Evolutionary conservation across 2,329 filamentous ascomycete species (phyloP).

Genomic region (Zarea fungicola): DNA sequence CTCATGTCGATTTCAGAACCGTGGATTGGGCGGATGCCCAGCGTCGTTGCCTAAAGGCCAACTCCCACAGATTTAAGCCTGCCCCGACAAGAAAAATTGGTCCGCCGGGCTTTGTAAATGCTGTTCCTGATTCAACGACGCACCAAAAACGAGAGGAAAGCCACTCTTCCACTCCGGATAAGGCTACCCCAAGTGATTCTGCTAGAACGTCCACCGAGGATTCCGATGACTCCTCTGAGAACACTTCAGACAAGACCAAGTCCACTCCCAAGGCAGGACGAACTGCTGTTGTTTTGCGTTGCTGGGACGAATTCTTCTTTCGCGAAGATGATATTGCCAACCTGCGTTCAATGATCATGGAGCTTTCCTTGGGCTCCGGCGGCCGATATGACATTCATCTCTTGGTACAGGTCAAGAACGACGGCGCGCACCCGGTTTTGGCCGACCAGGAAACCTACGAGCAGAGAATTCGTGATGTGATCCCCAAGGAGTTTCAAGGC

Average conservation of each 20-base stretch:
- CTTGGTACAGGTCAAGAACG: constrained; percentile 76
- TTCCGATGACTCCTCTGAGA: background rate
- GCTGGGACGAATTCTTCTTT: constrained; percentile 77
- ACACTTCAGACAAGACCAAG: constrained; percentile 16
- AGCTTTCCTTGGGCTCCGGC: constrained; percentile 73
- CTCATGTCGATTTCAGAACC: constrained; percentile 70
- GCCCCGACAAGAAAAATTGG: constrained; percentile 34
- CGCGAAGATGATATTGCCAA: constrained; percentile 76
- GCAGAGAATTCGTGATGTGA: constrained; percentile 59
- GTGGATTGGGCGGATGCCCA: constrained; percentile 79
- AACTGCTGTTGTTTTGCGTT: constrained; percentile 75
- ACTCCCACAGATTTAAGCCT: constrained; percentile 62
- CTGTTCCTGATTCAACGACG: constrained; percentile 24
- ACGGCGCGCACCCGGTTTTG: constrained; percentile 71
- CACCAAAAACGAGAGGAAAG: constrained; percentile 13
- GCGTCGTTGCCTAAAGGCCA: constrained; percentile 65
- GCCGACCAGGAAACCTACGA: constrained; percentile 65
- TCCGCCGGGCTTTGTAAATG: constrained; percentile 48
- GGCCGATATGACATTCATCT: constrained; percentile 85
- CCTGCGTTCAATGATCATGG: constrained; percentile 76
- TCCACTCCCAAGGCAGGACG: constrained; percentile 38
- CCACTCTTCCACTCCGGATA: background rate
- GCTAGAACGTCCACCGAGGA: constrained; percentile 15
- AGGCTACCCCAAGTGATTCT: constrained; percentile 15
- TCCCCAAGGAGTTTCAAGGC: constrained; percentile 80